Evolutionary conservation across 495 filamentous ascomycete species (phyloP).

Genomic region (Penicillium maclennaniae): DNA sequence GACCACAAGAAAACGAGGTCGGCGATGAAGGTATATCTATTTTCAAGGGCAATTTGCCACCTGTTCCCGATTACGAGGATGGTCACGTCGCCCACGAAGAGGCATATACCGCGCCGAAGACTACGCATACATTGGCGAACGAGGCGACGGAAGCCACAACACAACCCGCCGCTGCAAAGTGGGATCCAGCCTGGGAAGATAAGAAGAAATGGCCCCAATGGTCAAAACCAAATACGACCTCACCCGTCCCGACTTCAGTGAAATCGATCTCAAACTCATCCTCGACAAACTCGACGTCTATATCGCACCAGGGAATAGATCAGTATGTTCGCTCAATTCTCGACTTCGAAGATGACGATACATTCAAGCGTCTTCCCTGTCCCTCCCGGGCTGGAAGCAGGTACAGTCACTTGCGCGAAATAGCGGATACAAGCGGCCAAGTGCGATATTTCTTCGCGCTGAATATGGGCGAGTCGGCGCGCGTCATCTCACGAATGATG

Average conservation of each 20-base stretch:
- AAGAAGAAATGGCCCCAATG: constrained; percentile 2
- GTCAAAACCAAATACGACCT: not conserved
- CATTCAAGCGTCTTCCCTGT: constrained; percentile 4
- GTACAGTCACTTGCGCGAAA: constrained; percentile 21
- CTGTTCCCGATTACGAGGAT: not conserved
- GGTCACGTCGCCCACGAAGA: not conserved
- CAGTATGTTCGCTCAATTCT: constrained; percentile 6
- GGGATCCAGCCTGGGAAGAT: constrained; percentile 8
- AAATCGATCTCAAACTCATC: not conserved
- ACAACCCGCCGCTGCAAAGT: not conserved
- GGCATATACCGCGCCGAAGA: not conserved
- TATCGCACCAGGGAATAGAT: not conserved
- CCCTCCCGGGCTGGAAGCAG: constrained; percentile 10
- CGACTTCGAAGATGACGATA: constrained; percentile 4
- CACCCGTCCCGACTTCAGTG: not conserved
- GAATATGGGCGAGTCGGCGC: constrained; percentile 38
- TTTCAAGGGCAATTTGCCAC: constrained; percentile 7
- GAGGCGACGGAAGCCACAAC: not conserved
- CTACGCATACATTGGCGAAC: not conserved
- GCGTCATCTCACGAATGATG: constrained; percentile 45
- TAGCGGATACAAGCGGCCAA: not conserved
- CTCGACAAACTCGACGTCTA: not conserved
- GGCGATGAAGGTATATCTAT: not conserved
- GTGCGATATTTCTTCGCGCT: constrained; percentile 48
- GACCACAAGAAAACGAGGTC: not conserved